Conservation (phyloP, 352 stramenopile species). For the Pythium sukuiense region DNA sequence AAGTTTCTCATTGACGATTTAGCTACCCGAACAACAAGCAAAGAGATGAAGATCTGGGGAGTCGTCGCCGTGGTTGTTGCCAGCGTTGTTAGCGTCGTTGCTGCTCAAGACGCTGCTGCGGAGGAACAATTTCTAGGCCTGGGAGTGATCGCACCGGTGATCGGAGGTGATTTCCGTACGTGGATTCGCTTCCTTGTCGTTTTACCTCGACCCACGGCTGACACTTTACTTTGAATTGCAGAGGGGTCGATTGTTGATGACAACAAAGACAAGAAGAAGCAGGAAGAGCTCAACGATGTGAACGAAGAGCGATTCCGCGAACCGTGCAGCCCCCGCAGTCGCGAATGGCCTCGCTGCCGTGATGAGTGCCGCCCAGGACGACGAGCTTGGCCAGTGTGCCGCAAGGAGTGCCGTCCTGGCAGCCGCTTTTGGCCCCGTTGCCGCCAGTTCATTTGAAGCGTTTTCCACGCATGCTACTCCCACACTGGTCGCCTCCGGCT, state of each 20-base stretch:
- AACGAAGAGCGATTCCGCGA: neutral
- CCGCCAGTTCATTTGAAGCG: constrained; percentile 8
- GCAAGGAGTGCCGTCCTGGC: constrained; percentile 6
- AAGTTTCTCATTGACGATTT: neutral
- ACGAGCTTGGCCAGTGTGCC: constrained; percentile 12
- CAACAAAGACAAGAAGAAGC: neutral
- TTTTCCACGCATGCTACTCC: neutral
- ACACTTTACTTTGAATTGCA: neutral
- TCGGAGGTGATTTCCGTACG: neutral
- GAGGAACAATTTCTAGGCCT: neutral
- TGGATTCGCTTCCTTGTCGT: neutral
- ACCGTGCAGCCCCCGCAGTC: neutral
- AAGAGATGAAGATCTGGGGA: neutral
- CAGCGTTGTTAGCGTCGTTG: neutral
- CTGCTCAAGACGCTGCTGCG: neutral
- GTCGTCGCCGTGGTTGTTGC: neutral
- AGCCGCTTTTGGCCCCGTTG: constrained; percentile 23
- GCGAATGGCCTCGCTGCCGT: constrained; percentile 15
- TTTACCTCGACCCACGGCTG: neutral
- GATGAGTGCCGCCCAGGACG: constrained; percentile 21
- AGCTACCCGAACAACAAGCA: neutral
- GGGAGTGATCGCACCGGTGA: neutral
- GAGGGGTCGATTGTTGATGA: neutral
- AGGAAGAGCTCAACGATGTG: neutral
- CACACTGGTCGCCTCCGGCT: neutral